Base-by-base conservation (phyloP, 352 stramenopile genomes). In the Pythium scleroteichum region DNA sequence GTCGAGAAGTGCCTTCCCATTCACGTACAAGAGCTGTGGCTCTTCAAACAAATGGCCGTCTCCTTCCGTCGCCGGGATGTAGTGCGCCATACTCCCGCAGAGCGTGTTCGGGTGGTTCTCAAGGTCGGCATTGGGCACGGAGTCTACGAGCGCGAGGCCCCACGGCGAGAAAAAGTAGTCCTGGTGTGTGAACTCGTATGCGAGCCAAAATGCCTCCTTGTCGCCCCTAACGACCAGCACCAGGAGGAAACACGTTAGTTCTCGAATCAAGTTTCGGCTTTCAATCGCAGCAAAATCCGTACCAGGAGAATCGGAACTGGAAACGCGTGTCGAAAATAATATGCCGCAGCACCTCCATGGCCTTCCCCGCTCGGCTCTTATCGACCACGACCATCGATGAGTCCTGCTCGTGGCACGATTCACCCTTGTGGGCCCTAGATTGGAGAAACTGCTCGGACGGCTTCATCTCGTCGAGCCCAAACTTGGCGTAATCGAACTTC, bases 1-100 rank as follows among this genome's bases (percentile, higher is more conserved):
- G n/a, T 89, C 77, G 19, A 89, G 48, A 42, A 91, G 53, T n/a
- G 72, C 74, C 46, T 84, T 85, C 10, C 79, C 80, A 48, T 85
- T 87, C 24, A 86, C 76, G 53, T 88, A 88, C 1, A 90, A 53
- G 26, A 90, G 51, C 27, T 76, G 65, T 1, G 75, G 52, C 4
- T 52, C 19, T 1, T 59, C 45, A 38, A 62, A 59, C 12, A 62
- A 26, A 24, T 56, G 27, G 14, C 57, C 47, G 2, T 65, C 54
- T n/a, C 46, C 29, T 17, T 71, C 42, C 2, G 41, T 53, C n/a
- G 53, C 57, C 10, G 81, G 77, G 19, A 88, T 47, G 27, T 81
- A 90, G 55, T 93, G 83, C 9, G 77, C 76, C 49, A 90, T 79
- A 62, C 73, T 89, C 14, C 83, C 85, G 32, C 85, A 94, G 0